Evolutionary conservation across 2,329 filamentous ascomycete species (phyloP).

Genomic region (Trichoderma simmonsii): DNA sequence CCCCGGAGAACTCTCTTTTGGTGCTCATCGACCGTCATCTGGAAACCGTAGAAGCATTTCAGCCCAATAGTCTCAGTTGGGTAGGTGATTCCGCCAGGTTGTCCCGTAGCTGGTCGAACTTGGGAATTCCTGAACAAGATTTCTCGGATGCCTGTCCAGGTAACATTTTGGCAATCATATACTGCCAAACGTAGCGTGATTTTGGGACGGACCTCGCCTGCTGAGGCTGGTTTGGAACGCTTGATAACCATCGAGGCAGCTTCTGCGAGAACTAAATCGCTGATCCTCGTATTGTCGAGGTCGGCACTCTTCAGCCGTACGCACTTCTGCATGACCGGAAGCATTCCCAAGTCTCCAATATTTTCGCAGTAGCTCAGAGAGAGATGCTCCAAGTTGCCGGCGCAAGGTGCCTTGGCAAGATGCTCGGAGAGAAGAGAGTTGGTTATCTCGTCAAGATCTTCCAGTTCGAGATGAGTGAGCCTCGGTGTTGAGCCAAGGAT

Average conservation of each 20-base stretch:
- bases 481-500: constrained; percentile 72
- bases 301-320: constrained; percentile 67
- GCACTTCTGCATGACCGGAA: constrained; percentile 77
- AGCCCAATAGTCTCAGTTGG: constrained; percentile 78
- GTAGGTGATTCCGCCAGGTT: constrained; percentile 48
- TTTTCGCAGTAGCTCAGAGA: constrained; percentile 88
- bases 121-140: constrained; percentile 82
- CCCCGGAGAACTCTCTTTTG: constrained; percentile 78
- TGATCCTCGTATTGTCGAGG: constrained; percentile 91
- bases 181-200: constrained; percentile 73
- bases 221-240: constrained; percentile 50
- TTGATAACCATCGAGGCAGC: constrained; percentile 74
- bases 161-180: constrained; percentile 89
- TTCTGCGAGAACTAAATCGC: constrained; percentile 80
- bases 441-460: constrained; percentile 76
- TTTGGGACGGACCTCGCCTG: constrained; percentile 42
- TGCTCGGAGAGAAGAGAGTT: constrained; percentile 70
- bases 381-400: constrained; percentile 68
- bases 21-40: constrained; percentile 92
- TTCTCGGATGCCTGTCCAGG: constrained; percentile 87
- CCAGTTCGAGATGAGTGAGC: constrained; percentile 83
- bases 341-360: constrained; percentile 77
- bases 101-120: constrained; percentile 50
- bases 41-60: constrained; percentile 94
- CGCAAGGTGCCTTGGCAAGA: constrained; percentile 74